A percentile compares a stretch with the other conserved stretches of the same genome.
These are phyloP conservation scores for Amoebophrya sp. DNA, from an alignment of 169 alveolate genomes.

Conservation along the genomic window DNA sequence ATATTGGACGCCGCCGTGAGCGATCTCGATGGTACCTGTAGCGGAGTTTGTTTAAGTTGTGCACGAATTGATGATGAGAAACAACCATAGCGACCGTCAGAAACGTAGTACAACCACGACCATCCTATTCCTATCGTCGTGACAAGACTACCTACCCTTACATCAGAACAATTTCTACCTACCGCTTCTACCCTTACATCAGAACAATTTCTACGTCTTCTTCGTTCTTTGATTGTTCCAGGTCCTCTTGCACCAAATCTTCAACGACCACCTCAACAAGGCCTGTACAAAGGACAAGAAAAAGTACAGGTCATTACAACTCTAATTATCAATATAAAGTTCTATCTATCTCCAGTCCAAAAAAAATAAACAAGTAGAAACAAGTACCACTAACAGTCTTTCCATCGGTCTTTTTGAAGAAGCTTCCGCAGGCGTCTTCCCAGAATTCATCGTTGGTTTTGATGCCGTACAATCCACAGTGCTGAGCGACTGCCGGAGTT, in stretches of 20 bases:
- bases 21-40: background rate
- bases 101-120: background rate
- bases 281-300: no score
- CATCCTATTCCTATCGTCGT: no score
- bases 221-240: no score
- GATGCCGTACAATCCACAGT: conserved; percentile 6
- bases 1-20: background rate
- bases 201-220: no score
- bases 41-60: background rate
- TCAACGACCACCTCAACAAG: no score
- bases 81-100: background rate
- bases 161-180: no score
- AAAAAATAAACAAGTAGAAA: background rate
- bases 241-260: no score
- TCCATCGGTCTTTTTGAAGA: background rate
- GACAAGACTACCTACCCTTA: no score
- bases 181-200: no score
- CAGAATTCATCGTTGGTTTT: background rate
- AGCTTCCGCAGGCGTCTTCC: conserved; percentile 17
- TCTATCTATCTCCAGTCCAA: no score
- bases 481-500: background rate
- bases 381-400: background rate
- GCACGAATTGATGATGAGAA: background rate
- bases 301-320: no score
- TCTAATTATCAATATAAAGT: no score